Percentiles rank a stretch among this genome's conserved stretches.
Evolutionary conservation across 163 green algal species (phyloP).

Genomic region (Scenedesmus sp.): DNA sequence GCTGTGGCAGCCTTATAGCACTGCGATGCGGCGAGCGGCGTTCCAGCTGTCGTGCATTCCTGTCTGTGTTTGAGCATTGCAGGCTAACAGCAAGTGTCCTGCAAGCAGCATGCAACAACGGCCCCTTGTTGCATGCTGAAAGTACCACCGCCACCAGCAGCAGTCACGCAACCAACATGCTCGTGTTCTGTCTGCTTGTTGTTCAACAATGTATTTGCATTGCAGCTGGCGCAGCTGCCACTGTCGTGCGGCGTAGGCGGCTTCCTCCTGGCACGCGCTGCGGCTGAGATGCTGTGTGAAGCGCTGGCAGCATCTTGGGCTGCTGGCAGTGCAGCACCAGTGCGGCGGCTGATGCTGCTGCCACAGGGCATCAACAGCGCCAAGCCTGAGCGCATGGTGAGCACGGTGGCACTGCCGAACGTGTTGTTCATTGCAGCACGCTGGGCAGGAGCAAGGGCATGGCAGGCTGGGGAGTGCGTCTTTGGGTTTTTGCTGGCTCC

Average conservation of each 20-base stretch:
- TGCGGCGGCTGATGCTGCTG: conserved; percentile 65
- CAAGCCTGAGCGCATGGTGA: conserved; percentile 20
- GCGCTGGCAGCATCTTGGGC: conserved; percentile 62
- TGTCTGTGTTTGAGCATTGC: too few species aligned
- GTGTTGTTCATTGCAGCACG: neutral
- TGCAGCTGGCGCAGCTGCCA: conserved; percentile 32
- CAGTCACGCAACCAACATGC: too few species aligned
- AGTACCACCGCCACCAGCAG: too few species aligned
- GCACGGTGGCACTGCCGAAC: neutral
- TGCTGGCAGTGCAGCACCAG: conserved; percentile 47
- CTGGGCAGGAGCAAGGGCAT: neutral
- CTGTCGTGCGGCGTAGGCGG: conserved; percentile 38
- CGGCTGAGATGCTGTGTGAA: conserved; percentile 60
- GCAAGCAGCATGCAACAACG: conserved; percentile 2
- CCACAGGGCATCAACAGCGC: conserved; percentile 37
- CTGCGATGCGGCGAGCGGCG: too few species aligned
- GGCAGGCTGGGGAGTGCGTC: too few species aligned
- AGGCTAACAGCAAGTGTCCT: too few species aligned
- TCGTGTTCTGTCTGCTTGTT: too few species aligned
- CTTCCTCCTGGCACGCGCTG: conserved; percentile 57
- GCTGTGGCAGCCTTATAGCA: too few species aligned
- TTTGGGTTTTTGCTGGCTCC: too few species aligned
- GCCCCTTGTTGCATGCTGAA: too few species aligned
- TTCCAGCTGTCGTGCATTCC: too few species aligned
- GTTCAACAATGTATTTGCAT: too few species aligned